Evolutionary conservation across 345 rosid species (phyloP).

Genomic region (Bruguiera gymnorhiza): DNA sequence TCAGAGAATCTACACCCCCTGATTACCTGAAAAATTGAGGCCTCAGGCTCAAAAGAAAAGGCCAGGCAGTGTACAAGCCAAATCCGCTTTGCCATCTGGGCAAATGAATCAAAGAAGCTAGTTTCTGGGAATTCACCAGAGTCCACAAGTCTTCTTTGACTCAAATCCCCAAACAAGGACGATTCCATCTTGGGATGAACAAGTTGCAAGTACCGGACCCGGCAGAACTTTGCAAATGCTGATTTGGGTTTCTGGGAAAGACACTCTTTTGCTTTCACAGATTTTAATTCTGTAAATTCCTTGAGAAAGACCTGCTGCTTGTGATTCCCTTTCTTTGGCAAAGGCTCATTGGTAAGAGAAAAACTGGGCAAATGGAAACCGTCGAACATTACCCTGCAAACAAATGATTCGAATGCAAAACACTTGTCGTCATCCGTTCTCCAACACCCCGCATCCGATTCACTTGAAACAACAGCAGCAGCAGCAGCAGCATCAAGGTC

Average conservation of each 20-base stretch:
- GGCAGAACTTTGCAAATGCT: conserved; percentile 57
- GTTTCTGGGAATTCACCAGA: conserved; percentile 60
- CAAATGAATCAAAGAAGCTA: conserved; percentile 42
- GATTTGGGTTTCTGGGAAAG: conserved; percentile 57
- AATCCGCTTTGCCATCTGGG: conserved; percentile 74
- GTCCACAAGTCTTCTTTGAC: conserved; percentile 41
- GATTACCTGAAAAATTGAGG: conserved; percentile 57
- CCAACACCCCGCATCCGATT: conserved; percentile 46
- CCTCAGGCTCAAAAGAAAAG: conserved; percentile 60
- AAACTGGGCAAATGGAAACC: conserved; percentile 59
- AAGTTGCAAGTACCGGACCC: conserved; percentile 60
- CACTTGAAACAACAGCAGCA: conserved; percentile 37
- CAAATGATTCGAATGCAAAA: conserved; percentile 70
- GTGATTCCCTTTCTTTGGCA: conserved; percentile 29
- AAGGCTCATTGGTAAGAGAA: conserved; percentile 32
- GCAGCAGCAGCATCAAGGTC: conserved; percentile 63
- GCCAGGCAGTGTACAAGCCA: conserved; percentile 92
- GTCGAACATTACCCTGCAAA: conserved; percentile 73
- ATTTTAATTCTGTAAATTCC: conserved; percentile 61
- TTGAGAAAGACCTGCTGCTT: conserved; percentile 42
- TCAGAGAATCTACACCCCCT: conserved; percentile 67
- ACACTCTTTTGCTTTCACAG: conserved; percentile 45
- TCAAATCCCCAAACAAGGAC: conserved; percentile 60
- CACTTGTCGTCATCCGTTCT: conserved; percentile 68
- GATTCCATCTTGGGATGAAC: conserved; percentile 78